A percentile compares a stretch with the other conserved stretches of the same genome.
These are phyloP conservation scores for Bolboschoenoplectus hybrid DNA, from an alignment of 202 grass and related monocot genomes.

Conservation along the genomic window DNA sequence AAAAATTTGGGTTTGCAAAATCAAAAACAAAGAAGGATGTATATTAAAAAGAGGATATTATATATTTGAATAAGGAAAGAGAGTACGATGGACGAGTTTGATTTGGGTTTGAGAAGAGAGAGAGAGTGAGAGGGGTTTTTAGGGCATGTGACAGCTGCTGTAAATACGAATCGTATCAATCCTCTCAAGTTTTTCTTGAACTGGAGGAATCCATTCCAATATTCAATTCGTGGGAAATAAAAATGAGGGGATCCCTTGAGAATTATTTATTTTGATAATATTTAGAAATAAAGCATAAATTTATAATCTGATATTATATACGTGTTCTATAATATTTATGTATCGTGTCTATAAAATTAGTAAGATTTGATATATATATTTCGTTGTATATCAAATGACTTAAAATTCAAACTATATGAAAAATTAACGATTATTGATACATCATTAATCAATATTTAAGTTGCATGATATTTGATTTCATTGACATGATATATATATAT, in stretches of 20 bases:
- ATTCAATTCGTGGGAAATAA: not conserved
- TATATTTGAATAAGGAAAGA: constrained; percentile 33
- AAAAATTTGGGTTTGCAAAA: constrained; percentile 15
- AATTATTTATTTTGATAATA: too few species aligned
- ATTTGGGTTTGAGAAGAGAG: not conserved
- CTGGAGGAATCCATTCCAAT: not conserved
- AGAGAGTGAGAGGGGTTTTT: constrained; percentile 16
- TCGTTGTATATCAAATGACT: too few species aligned
- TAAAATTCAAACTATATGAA: too few species aligned
- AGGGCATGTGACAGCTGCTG: constrained; percentile 19
- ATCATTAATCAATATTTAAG: too few species aligned
- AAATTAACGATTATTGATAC: too few species aligned
- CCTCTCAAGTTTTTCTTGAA: not conserved
- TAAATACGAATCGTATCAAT: not conserved
- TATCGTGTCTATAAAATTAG: not conserved
- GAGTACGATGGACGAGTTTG: not conserved
- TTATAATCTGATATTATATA: too few species aligned
- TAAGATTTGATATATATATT: not conserved
- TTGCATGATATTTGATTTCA: too few species aligned
- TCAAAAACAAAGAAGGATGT: not conserved
- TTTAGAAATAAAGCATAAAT: too few species aligned
- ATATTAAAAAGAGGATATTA: not conserved
- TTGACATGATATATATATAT: too few species aligned
- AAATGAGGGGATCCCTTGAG: not conserved
- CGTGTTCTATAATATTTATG: not conserved